Conservation (phyloP, 2,329 filamentous ascomycete genomes). For the Alternaria tenuissima region DNA sequence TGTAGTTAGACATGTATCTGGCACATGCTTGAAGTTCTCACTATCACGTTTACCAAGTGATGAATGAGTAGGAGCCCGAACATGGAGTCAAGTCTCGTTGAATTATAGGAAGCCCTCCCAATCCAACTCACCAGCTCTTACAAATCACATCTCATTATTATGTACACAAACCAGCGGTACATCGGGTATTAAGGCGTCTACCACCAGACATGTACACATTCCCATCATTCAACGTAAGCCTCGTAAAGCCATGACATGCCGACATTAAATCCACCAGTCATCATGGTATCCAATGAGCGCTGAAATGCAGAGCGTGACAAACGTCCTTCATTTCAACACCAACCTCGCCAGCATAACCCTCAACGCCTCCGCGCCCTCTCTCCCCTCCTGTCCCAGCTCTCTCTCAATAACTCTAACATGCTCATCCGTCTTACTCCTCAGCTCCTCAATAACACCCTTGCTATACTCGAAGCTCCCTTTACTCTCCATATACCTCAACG, state of each 20-base stretch:
- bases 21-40: background rate
- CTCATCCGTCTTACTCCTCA: slow-evolving; percentile 54
- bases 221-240: background rate
- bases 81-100: background rate
- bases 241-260: background rate
- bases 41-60: background rate
- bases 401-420: slow-evolving; percentile 54
- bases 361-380: slow-evolving; percentile 51
- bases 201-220: background rate
- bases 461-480: slow-evolving; percentile 93
- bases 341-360: slow-evolving; percentile 53
- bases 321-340: slow-evolving; percentile 34
- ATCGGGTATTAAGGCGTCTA: background rate
- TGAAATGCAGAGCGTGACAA: background rate
- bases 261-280: background rate
- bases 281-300: background rate
- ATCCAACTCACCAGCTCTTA: background rate
- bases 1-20: background rate
- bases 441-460: slow-evolving; percentile 62
- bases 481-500: slow-evolving; percentile 87
- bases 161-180: background rate
- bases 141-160: background rate
- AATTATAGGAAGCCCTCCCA: background rate
- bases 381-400: slow-evolving; percentile 48
- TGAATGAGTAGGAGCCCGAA: background rate